A percentile compares a stretch with the other conserved stretches of the same genome.
Evolutionary conservation across 2,329 filamentous ascomycete species (phyloP).

Genomic region (Ceratocystis eucalypticola): DNA sequence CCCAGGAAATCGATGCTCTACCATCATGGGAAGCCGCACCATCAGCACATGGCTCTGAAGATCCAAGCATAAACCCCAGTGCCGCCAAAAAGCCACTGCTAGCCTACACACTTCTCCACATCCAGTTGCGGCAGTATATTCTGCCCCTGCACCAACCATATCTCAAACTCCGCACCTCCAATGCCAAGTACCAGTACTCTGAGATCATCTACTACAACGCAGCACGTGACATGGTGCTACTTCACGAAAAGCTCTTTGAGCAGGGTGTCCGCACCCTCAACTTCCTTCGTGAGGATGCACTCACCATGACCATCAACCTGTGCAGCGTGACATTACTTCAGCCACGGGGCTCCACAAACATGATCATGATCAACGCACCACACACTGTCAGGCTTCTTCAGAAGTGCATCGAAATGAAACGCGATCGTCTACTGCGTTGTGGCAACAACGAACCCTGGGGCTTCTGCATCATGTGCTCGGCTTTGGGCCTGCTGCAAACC

Average conservation of each 20-base stretch:
- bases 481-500: conserved; percentile 44
- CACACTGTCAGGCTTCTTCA: conserved; percentile 49
- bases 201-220: conserved; percentile 52
- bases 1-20: conserved; percentile 45
- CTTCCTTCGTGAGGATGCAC: conserved; percentile 46
- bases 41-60: neutral
- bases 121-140: conserved; percentile 49
- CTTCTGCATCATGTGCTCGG: conserved; percentile 50
- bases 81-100: conserved; percentile 42
- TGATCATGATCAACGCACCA: conserved; percentile 48
- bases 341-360: conserved; percentile 43
- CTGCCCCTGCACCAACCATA: conserved; percentile 48
- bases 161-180: conserved; percentile 44
- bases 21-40: conserved; percentile 38
- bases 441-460: conserved; percentile 53
- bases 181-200: conserved; percentile 49
- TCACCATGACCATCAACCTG: conserved; percentile 47
- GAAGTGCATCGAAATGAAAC: conserved; percentile 47
- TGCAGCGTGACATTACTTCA: conserved; percentile 49
- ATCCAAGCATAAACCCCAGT: conserved; percentile 18
- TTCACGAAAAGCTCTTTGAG: conserved; percentile 46
- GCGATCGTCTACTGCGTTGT: conserved; percentile 46
- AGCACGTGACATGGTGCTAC: conserved; percentile 46
- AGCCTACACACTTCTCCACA: conserved; percentile 46
- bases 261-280: conserved; percentile 46